Evolutionary conservation across 2,329 filamentous ascomycete species (phyloP), one percentile per base, ranked within the genome.

Genomic region (Xylariaceae sp.): DNA sequence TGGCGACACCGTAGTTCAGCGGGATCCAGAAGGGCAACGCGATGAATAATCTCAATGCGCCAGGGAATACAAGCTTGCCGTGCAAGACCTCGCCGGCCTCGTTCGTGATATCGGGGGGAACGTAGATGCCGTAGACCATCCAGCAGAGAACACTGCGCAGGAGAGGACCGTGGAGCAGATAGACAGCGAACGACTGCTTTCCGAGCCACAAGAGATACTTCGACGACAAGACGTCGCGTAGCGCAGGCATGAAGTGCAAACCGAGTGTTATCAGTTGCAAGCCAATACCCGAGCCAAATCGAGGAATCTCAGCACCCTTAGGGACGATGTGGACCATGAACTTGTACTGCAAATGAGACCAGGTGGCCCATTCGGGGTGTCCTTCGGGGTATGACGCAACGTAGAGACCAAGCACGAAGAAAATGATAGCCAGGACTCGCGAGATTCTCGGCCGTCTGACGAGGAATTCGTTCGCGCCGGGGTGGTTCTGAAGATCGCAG

Each of bases 161-260:
- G 35, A 87, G 75, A 0, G 81, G 79, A 48, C 84, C 85, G 71
- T 88, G 85, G 17, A 87, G 73, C 5, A 88, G 77, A 66, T 87
- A 87, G 11, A 88, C 81, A 1, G 84, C 83, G 66, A 87, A 87
- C 50, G 81, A 84, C 72, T 86, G 80, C 66, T 82, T 82, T 50
- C 85, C 85, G 10, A 87, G 78, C 79, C 83, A 87, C 50, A 84
- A 76, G 49, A 87, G 78, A 57, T 78, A 76, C 37, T 77, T 78
- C 59, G 78, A 79, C 3, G 81, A 82, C 2, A 87, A 76, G 0
- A 81, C 64, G 54, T 76, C 77, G 61, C 84, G 83, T 35, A 81
- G 72, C 34, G 64, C 60, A 10, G 70, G 70, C 56, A 70, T 72
- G 51, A 72, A 72, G 55, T 72, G 70, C 30, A 72, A 60, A 39